Evolutionary conservation across 768 basidiomycete species (phyloP), one percentile per base, ranked within the genome.

Genomic region (Xanthoconium stramineum): DNA sequence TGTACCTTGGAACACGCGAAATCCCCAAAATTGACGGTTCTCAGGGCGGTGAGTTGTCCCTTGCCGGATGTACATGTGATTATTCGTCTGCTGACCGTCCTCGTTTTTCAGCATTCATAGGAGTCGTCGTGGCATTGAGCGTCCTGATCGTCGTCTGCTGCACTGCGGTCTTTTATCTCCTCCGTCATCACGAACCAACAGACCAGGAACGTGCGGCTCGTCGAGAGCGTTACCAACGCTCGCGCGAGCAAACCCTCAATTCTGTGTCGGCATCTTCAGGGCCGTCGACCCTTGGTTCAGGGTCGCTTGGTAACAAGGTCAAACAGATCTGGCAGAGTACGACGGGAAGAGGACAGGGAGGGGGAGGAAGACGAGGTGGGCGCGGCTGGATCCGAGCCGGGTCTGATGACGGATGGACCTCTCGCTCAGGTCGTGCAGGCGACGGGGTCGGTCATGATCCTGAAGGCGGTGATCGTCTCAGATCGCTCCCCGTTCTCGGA

Each of bases 371-470:
- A 68, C 66, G 64, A 54, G 61, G 65, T 57, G 67, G 64, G 46
- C 70, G 72, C 45, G 81, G 82, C 30, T 84, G 83, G 83, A 71
- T 82, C 24, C 76, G 76, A 57, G 76, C 82, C 39, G 73, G 75
- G 37, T 79, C 75, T 37, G 70, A 72, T 37, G 81, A 81, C 53
- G 79, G 79, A 56, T 83, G 79, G 77, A 77, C 76, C 36, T 57
- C 61, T 43, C 72, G 70, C 58, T 60, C 66, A 57, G 63, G 61
- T 58, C 61, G 19, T 20, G 35, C 10, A 28, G 39, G 24, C 5
- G 45, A 15, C 35, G 17, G 51, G 42, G 11, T 6, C 7, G 32
- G 24, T 42, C 32, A 43, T 12, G 59, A 55, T 43, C 57, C 40
- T 2, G 53, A 49, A 12, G 37, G 52, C 0, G 42, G 48, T 1